phyloP scores from a whole-genome alignment of 148 eudicot genomes.

The Chenopodium quinoa region DNA sequence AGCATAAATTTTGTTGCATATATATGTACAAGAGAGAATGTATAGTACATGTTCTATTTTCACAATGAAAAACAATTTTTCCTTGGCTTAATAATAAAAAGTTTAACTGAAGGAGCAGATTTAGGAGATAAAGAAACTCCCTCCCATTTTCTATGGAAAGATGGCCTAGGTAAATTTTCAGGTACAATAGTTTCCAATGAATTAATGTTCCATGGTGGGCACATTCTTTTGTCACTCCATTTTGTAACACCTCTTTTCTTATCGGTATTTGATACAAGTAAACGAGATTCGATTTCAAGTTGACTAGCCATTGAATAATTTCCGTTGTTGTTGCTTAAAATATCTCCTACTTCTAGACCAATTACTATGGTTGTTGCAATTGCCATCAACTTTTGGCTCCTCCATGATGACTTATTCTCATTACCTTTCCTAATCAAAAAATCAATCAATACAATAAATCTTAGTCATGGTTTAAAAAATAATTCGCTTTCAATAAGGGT shows the following conservation, averaged over 20 bases:
- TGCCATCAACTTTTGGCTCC: conserved; percentile 36
- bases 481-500: neutral
- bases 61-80: conserved; percentile 33
- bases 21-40: neutral
- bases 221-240: conserved; percentile 74
- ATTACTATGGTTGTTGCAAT: conserved; percentile 50
- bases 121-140: conserved; percentile 28
- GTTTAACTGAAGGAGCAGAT: conserved; percentile 36
- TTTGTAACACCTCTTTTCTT: conserved; percentile 15
- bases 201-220: conserved; percentile 67
- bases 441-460: neutral
- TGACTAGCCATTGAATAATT: conserved; percentile 22
- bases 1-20: neutral
- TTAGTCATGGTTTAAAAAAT: too few relatives aligned
- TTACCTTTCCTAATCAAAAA: conserved; percentile 21
- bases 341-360: conserved; percentile 36
- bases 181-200: conserved; percentile 82
- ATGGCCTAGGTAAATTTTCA: conserved; percentile 80
- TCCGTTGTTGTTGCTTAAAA: conserved; percentile 1
- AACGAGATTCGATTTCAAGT: conserved; percentile 10
- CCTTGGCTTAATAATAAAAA: conserved; percentile 8
- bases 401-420: conserved; percentile 40
- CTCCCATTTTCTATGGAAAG: conserved; percentile 62
- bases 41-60: neutral
- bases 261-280: neutral